A percentile compares a stretch with the other conserved stretches of the same genome.
Evolutionary conservation across 176 grass and related monocot species (phyloP).

Genomic region (Musa beccarii): DNA sequence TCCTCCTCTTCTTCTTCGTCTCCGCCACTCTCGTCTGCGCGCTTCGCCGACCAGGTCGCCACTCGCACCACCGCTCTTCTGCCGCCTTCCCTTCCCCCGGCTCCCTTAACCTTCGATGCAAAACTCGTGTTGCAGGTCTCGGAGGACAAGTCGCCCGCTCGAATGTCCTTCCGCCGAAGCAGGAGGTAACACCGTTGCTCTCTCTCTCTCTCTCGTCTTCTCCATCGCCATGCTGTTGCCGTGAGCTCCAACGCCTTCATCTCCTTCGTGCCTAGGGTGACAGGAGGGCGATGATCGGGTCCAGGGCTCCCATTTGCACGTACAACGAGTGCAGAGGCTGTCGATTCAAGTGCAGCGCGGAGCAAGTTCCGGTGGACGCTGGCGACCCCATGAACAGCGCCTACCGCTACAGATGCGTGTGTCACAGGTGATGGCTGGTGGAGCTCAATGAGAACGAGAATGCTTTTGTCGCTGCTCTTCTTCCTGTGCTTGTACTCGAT

Average conservation of each 20-base stretch:
- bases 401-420: slow-evolving; percentile 90
- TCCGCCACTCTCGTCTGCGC: not conserved
- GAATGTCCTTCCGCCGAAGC: not conserved
- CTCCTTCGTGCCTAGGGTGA: not conserved
- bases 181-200: not conserved
- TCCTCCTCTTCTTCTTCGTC: not conserved
- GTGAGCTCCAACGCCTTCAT: too few relatives aligned
- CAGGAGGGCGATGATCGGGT: slow-evolving; percentile 72
- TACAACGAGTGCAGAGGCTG: slow-evolving; percentile 91
- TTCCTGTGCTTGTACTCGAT: too few relatives aligned
- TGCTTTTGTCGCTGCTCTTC: too few relatives aligned
- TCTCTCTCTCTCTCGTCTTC: too few relatives aligned
- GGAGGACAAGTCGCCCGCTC: not conserved
- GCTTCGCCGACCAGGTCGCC: not conserved
- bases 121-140: not conserved
- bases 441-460: too few relatives aligned
- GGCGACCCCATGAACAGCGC: slow-evolving; percentile 92
- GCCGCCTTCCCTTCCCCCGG: too few relatives aligned
- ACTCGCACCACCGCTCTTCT: not conserved
- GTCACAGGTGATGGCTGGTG: slow-evolving; percentile 49
- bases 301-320: slow-evolving; percentile 69
- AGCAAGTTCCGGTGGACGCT: slow-evolving; percentile 84
- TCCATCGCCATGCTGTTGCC: too few relatives aligned
- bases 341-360: slow-evolving; percentile 69
- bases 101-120: too few relatives aligned